Percentiles rank a stretch among this genome's conserved stretches.
These are phyloP conservation scores for Sporothrix euskadiensis DNA, from an alignment of 2,329 filamentous ascomycete species.

Conservation along the genomic window DNA sequence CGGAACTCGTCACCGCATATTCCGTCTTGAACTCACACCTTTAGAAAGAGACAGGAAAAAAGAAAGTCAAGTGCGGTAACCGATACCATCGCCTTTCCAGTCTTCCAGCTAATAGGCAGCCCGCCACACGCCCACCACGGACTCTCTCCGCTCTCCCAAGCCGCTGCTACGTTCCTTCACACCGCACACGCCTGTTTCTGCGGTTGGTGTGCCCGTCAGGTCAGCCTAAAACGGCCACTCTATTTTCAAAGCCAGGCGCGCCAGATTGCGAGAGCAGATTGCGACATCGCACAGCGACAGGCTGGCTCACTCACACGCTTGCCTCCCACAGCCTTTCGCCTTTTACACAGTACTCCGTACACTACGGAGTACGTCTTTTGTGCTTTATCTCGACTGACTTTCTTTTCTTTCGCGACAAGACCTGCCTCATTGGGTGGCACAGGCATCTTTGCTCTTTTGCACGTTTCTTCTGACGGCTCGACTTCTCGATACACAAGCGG, in stretches of 20 bases:
- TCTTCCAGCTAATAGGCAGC: neutral
- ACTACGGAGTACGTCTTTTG: neutral
- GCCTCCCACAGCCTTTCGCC: neutral
- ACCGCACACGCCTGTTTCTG: neutral
- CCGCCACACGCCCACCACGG: neutral
- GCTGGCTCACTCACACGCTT: neutral
- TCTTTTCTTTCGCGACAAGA: constrained; percentile 1
- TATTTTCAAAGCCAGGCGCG: neutral
- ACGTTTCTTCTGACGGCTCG: neutral
- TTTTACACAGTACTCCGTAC: neutral
- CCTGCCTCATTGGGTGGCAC: constrained; percentile 11
- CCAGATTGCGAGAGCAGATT: constrained; percentile 14
- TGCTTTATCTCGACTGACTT: neutral
- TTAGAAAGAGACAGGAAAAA: neutral
- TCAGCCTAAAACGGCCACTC: constrained; percentile 16
- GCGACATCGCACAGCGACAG: constrained; percentile 22
- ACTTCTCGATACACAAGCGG: neutral
- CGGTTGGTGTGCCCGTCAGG: neutral
- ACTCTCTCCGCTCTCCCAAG: neutral
- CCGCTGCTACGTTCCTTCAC: neutral
- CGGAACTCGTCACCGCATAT: constrained; percentile 1
- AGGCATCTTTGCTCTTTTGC: neutral
- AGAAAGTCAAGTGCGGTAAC: neutral
- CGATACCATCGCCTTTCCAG: neutral
- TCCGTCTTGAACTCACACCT: neutral